A percentile compares a stretch with the other conserved stretches of the same genome.
Conservation (phyloP, 345 rosid species). For the Eucalyptus regnans region DNA sequence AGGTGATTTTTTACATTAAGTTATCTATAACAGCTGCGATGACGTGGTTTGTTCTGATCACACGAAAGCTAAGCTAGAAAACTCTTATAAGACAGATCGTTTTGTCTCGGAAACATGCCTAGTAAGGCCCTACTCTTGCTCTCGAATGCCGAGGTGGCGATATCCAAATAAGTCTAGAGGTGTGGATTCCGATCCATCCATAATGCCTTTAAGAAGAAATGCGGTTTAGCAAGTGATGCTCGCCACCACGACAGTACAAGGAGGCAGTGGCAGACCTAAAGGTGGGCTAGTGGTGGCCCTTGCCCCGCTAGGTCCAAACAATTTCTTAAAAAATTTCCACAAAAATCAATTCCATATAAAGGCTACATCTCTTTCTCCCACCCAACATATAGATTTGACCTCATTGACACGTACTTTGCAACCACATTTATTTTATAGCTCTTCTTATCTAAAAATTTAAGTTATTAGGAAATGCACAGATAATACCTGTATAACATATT, state of each 20-base stretch:
- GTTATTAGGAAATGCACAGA: neutral
- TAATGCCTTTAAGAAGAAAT: neutral
- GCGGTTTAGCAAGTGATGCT: neutral
- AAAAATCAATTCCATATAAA: neutral
- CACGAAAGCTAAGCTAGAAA: neutral
- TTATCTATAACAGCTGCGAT: neutral
- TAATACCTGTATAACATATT: neutral
- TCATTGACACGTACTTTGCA: neutral
- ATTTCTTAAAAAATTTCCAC: neutral
- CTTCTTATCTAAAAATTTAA: neutral
- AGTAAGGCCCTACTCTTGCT: neutral
- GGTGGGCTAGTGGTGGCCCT: neutral
- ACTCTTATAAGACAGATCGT: neutral
- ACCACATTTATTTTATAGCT: neutral
- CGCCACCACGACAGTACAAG: neutral
- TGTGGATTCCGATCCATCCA: neutral
- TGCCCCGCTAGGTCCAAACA: neutral
- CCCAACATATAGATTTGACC: neutral
- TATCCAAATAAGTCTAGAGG: neutral
- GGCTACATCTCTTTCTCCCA: neutral
- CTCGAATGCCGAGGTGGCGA: neutral
- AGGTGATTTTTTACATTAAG: neutral
- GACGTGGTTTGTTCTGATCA: neutral
- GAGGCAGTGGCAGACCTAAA: neutral
- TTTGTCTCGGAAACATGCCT: neutral